phyloP scores from a whole-genome alignment of 164 flowering plant genomes.

The Annona squamosa region DNA sequence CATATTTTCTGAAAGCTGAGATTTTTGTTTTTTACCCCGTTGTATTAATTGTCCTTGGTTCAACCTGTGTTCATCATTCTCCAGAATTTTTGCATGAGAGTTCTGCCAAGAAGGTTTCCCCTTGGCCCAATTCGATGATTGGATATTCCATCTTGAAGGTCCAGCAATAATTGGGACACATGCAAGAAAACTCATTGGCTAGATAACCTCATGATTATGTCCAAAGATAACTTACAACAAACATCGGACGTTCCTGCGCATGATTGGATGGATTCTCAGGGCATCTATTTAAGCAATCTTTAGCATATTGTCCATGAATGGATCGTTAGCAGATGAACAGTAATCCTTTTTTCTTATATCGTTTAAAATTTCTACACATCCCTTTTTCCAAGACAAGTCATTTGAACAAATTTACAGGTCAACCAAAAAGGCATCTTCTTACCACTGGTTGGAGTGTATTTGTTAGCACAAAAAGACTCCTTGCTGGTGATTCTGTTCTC shows the following conservation, averaged over 20 bases:
- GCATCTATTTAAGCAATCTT: background rate
- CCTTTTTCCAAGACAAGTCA: background rate
- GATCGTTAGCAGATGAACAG: background rate
- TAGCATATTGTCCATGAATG: background rate
- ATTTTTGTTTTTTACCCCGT: background rate
- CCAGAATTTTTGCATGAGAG: background rate
- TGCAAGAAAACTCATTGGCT: background rate
- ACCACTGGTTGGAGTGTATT: slow-evolving; percentile 99
- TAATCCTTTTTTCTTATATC: background rate
- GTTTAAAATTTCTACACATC: background rate
- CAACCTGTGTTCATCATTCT: background rate
- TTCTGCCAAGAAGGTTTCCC: background rate
- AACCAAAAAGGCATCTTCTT: slow-evolving; percentile 87
- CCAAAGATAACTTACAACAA: background rate
- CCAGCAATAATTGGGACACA: background rate
- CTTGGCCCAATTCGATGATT: background rate
- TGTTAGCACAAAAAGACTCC: slow-evolving; percentile 85
- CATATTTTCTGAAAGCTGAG: background rate
- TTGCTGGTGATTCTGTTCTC: slow-evolving; percentile 90
- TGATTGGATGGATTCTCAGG: background rate
- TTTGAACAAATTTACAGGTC: slow-evolving; percentile 44
- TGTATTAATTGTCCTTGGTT: background rate
- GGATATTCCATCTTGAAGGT: background rate
- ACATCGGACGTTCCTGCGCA: background rate
- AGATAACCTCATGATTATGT: background rate